These are phyloP conservation scores for Bonia amplexicaulis DNA, from an alignment of 176 grass and related monocot genomes.

Conservation along the genomic window DNA sequence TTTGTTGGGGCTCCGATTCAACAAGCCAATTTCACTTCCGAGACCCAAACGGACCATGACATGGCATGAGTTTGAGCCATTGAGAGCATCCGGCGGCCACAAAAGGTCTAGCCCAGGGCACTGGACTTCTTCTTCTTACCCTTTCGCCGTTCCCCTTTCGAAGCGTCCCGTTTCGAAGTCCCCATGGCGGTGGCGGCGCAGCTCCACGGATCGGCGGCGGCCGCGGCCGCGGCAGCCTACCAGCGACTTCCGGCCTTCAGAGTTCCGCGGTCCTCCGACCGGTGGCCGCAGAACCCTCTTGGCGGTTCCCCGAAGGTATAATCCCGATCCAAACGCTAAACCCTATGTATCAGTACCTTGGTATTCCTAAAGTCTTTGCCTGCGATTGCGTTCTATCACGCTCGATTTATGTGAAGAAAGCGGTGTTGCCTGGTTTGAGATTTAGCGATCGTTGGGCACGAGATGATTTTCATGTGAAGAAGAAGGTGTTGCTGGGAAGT, in stretches of 20 bases:
- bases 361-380: background rate
- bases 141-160: background rate
- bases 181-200: constrained; percentile 41
- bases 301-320: constrained; percentile 30
- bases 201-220: constrained; percentile 28
- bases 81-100: background rate
- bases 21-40: too few species aligned
- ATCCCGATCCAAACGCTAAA: background rate
- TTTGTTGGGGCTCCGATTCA: too few species aligned
- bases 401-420: background rate
- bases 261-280: background rate
- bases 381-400: background rate
- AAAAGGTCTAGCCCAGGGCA: background rate
- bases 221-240: background rate
- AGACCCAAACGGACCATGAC: too few species aligned
- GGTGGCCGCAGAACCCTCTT: background rate
- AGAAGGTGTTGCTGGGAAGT: background rate
- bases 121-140: background rate
- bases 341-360: background rate
- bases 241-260: background rate
- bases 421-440: background rate
- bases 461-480: background rate
- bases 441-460: background rate
- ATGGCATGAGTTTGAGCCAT: too few species aligned
- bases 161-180: background rate